A percentile compares a stretch with the other conserved stretches of the same genome.
phyloP scores from a whole-genome alignment of 805 yeast species.

The Kurtzmaniella cleridarum region DNA sequence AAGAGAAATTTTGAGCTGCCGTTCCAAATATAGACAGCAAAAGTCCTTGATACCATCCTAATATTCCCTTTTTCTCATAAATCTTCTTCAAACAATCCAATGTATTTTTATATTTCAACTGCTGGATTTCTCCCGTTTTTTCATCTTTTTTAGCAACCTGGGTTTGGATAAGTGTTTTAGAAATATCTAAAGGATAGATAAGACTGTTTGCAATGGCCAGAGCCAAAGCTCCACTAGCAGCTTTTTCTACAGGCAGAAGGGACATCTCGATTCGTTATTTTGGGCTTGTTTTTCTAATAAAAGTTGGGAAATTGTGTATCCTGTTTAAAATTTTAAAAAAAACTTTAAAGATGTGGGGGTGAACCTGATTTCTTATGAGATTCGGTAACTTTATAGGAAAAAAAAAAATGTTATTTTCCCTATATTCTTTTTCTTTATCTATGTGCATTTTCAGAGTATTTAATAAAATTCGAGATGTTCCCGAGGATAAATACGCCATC shows the following conservation, averaged over 20 bases:
- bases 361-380: constrained; percentile 1
- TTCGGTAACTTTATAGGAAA: not conserved
- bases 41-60: constrained; percentile 71
- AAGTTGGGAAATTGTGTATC: not conserved
- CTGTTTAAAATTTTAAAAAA: not conserved
- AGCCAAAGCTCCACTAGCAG: constrained; percentile 78
- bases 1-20: constrained; percentile 75
- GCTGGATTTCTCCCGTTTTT: constrained; percentile 6
- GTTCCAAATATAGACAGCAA: constrained; percentile 62
- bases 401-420: not conserved
- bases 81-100: constrained; percentile 60
- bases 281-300: not conserved
- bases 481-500: too few relatives aligned
- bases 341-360: not conserved
- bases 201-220: constrained; percentile 73
- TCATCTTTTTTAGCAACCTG: constrained; percentile 40
- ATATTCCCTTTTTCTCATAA: constrained; percentile 52
- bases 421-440: not conserved
- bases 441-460: too few relatives aligned
- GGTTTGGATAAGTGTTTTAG: constrained; percentile 73
- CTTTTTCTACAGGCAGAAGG: constrained; percentile 67
- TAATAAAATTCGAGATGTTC: too few relatives aligned
- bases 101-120: constrained; percentile 47
- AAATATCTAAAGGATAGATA: constrained; percentile 77
- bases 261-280: constrained; percentile 29